These are phyloP conservation scores for Sabuloglossum arenarium DNA, from an alignment of 495 filamentous ascomycete species.

Conservation along the genomic window DNA sequence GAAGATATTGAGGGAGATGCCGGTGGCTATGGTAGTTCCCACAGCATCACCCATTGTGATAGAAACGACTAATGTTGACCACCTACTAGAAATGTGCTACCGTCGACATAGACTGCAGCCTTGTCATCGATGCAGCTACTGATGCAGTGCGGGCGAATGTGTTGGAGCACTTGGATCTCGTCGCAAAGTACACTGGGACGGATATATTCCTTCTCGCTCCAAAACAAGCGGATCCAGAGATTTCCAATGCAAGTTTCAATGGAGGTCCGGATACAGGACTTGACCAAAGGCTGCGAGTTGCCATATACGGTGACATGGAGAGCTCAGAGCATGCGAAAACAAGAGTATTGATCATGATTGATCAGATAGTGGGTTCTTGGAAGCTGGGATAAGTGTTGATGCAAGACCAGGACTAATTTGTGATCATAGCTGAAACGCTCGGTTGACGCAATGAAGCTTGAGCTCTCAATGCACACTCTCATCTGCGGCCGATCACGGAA, in stretches of 20 bases:
- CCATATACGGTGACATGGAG: constrained; percentile 88
- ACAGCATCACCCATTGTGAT: constrained; percentile 11
- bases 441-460: constrained; percentile 63
- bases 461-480: constrained; percentile 70
- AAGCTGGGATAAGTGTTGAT: neutral
- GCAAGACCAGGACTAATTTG: neutral
- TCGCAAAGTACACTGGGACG: constrained; percentile 71
- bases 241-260: constrained; percentile 33
- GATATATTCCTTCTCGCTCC: constrained; percentile 89
- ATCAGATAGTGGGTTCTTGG: constrained; percentile 50
- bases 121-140: constrained; percentile 52
- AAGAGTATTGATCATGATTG: constrained; percentile 86
- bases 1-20: constrained; percentile 66
- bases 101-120: constrained; percentile 75
- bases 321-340: constrained; percentile 95
- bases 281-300: constrained; percentile 71
- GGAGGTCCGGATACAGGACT: constrained; percentile 44
- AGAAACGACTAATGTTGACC: constrained; percentile 8
- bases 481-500: constrained; percentile 81
- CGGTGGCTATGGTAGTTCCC: constrained; percentile 59
- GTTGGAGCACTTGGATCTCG: constrained; percentile 62
- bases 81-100: constrained; percentile 58
- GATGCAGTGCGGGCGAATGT: constrained; percentile 48
- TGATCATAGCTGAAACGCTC: constrained; percentile 53
- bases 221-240: constrained; percentile 36